Evolutionary conservation across 2,329 filamentous ascomycete genomes (phyloP).

Genomic region (Spiromastix sp.): DNA sequence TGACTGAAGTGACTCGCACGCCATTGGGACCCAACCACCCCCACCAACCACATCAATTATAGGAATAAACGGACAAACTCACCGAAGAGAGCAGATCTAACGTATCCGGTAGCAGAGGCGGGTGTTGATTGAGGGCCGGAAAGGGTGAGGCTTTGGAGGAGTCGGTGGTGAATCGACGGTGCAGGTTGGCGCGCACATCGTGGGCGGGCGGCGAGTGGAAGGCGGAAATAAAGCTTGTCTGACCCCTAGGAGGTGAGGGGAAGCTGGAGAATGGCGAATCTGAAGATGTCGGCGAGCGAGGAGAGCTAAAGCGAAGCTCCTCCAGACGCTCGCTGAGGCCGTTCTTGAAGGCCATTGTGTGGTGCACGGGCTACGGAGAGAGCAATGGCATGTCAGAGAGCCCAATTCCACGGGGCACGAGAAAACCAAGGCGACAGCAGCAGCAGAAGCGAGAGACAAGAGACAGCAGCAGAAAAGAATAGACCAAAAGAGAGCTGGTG

Average conservation of each 20-base stretch:
- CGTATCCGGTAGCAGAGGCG: conserved; percentile 43
- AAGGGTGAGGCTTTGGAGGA: conserved; percentile 71
- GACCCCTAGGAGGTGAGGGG: conserved; percentile 60
- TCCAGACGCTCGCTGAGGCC: conserved; percentile 60
- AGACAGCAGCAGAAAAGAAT: too few relatives aligned
- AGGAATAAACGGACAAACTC: conserved; percentile 21
- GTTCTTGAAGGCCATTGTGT: conserved; percentile 53
- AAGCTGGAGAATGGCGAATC: conserved; percentile 66
- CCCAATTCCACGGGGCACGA: too few relatives aligned
- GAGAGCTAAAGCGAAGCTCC: conserved; percentile 66
- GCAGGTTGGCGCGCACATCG: conserved; percentile 67
- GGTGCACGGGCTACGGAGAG: conserved; percentile 22
- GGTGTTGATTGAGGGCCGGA: conserved; percentile 43
- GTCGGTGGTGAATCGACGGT: conserved; percentile 90
- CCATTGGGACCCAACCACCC: background rate
- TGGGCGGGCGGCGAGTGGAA: conserved; percentile 46
- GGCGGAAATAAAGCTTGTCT: conserved; percentile 51
- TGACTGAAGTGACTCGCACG: background rate
- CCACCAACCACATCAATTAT: background rate
- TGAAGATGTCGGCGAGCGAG: conserved; percentile 63
- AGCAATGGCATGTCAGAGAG: too few relatives aligned
- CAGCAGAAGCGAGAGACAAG: too few relatives aligned
- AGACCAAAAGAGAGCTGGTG: too few relatives aligned
- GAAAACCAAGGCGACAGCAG: too few relatives aligned
- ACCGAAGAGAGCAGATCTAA: conserved; percentile 45